Base-by-base conservation (phyloP, 768 basidiomycete species). In the Dendrothele bispora region DNA sequence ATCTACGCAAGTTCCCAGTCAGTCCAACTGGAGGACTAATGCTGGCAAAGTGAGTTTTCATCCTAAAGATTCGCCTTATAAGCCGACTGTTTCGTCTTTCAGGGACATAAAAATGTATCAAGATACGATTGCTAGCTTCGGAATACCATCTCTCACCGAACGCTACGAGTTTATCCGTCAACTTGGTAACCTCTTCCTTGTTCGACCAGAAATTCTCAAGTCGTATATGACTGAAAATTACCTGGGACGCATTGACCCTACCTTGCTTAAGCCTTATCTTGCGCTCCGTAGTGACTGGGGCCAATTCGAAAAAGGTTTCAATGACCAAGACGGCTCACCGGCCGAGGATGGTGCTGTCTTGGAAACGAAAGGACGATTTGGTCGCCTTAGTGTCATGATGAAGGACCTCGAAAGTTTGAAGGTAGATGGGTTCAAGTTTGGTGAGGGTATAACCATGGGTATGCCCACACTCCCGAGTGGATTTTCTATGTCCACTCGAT, bases 121-220 rank as follows among this genome's bases (percentile, higher is more conserved):
- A 72, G 97, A 98, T 57, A 80, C 81, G 2, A 82, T 97, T 55
- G 72, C 77, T 52, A 82, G 79, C n/a, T 98, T 95, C 69, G 76
- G 78, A 25, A 84, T 97, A 35, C 82, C 91, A 10, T 77, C 88
- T 6, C 75, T 99, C 7, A 82, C 86, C 54, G 95, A 98, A 63
- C 92, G 95, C 20, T 99, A 95, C 70, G 97, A 98, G 63, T 98
- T 98, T 72, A 86, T 98, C 53, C 87, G 95, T 32, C 95, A 98
- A 65, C 83, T 99, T 4, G 97, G 95, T 55, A 95, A 98, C 60
- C 79, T 95, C 54, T 99, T 98, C 78, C 87, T 98, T 53, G 90
- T 99, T 40, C 91, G 87, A 45, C 95, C 95, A 6, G 94, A 98
- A 53, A 91, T 95, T 49, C 79, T 99, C 55, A 91, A 88, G 56